Evolutionary conservation across 1,139 yeast genomes (phyloP).

Genomic region (Suhomyces coccinellae): DNA sequence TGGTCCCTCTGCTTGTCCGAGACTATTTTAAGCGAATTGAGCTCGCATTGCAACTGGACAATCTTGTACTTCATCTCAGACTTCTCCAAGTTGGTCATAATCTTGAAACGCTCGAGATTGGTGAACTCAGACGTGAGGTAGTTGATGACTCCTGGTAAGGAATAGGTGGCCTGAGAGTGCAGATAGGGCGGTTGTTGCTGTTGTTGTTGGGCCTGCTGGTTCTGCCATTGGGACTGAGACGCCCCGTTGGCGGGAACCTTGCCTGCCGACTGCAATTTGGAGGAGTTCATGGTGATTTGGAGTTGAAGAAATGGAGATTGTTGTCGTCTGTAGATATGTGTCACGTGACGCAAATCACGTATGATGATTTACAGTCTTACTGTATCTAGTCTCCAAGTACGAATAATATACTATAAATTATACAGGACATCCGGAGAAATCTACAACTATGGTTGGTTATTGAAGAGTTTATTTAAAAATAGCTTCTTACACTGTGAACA

Average conservation of each 20-base stretch:
- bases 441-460: no score
- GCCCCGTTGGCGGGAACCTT: constrained; percentile 6
- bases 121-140: constrained; percentile 63
- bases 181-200: constrained; percentile 16
- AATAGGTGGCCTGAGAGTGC: constrained; percentile 36
- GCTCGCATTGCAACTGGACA: constrained; percentile 54
- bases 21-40: constrained; percentile 43
- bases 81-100: constrained; percentile 56
- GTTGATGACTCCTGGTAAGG: constrained; percentile 65
- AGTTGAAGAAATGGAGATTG: not conserved
- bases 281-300: constrained; percentile 11
- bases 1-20: constrained; percentile 37
- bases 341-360: not conserved
- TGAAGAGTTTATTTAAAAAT: no score
- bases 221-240: constrained; percentile 16
- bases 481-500: no score
- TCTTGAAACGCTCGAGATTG: constrained; percentile 55
- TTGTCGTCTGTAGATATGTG: not conserved
- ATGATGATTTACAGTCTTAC: no score
- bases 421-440: no score
- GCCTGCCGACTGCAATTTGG: constrained; percentile 8
- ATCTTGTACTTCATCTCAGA: constrained; percentile 58
- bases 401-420: no score
- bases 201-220: constrained; percentile 13
- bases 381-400: no score